phyloP scores from a whole-genome alignment of 1,284 basidiomycete genomes.

The Peniophora sp. region DNA sequence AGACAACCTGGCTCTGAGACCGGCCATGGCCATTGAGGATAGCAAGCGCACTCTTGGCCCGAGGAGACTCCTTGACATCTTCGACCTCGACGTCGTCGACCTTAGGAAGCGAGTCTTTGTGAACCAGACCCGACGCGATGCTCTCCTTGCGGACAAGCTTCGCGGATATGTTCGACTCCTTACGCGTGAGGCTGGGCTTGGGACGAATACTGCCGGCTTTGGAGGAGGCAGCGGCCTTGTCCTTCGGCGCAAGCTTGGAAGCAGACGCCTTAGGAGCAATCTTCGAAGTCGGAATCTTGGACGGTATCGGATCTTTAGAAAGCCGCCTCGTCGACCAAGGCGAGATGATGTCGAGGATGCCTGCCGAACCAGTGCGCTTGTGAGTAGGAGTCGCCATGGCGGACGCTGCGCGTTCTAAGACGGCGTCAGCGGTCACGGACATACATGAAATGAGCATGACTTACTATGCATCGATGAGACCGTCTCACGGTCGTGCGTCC shows the following conservation, averaged over 20 bases:
- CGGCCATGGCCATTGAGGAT: slow-evolving; percentile 14
- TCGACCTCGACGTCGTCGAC: too few relatives aligned
- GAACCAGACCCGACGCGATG: background rate
- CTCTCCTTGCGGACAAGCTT: too few relatives aligned
- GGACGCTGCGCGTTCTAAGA: background rate
- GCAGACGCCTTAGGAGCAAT: background rate
- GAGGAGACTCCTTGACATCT: too few relatives aligned
- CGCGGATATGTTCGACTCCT: too few relatives aligned
- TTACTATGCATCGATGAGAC: slow-evolving; percentile 16
- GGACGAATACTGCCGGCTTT: background rate
- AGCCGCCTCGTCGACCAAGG: slow-evolving; percentile 20
- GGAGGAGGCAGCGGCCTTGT: slow-evolving; percentile 7
- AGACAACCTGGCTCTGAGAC: slow-evolving; percentile 18
- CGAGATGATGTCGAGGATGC: slow-evolving; percentile 29
- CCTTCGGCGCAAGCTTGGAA: slow-evolving; percentile 5
- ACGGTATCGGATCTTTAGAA: slow-evolving; percentile 2
- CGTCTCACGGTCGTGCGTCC: slow-evolving; percentile 26
- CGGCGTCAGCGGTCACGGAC: too few relatives aligned
- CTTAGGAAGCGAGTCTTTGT: too few relatives aligned
- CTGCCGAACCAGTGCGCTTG: too few relatives aligned
- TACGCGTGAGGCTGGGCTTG: too few relatives aligned
- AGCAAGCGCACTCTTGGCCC: too few relatives aligned
- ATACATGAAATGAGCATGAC: too few relatives aligned
- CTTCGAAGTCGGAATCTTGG: too few relatives aligned
- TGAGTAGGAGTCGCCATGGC: background rate